These are phyloP conservation scores for Pseudognaphalium luteoalbum DNA, from an alignment of 129 eudicot species.

Conservation along the genomic window DNA sequence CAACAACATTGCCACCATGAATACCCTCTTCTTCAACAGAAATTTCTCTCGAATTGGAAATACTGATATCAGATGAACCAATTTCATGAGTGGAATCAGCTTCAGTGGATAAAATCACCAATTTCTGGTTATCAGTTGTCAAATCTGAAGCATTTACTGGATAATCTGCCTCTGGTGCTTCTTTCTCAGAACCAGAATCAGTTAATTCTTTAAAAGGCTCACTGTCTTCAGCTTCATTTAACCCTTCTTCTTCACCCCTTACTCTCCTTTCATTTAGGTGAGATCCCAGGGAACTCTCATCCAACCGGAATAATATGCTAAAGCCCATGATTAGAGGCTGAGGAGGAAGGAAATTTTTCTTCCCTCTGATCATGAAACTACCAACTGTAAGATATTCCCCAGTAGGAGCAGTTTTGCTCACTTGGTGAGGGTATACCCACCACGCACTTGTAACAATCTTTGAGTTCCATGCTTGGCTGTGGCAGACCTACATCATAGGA, in stretches of 20 bases:
- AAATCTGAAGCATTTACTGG: slow-evolving; percentile 28
- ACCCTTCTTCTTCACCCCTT: slow-evolving; percentile 89
- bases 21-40: slow-evolving; percentile 34
- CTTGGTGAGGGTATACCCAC: slow-evolving; percentile 99
- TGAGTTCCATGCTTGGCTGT: slow-evolving; percentile 98
- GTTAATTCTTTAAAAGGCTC: slow-evolving; percentile 56
- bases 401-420: slow-evolving; percentile 95
- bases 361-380: slow-evolving; percentile 97
- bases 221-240: slow-evolving; percentile 44
- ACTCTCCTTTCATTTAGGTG: slow-evolving; percentile 96
- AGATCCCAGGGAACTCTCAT: slow-evolving; percentile 89
- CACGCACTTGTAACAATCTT: slow-evolving; percentile 99
- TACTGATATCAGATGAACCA: slow-evolving; percentile 20
- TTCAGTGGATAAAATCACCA: slow-evolving; percentile 26
- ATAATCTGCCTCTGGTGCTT: slow-evolving; percentile 42
- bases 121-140: slow-evolving; percentile 25
- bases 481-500: slow-evolving; percentile 67
- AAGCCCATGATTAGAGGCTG: slow-evolving; percentile 96
- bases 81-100: slow-evolving; percentile 25
- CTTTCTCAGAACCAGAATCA: slow-evolving; percentile 76
- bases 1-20: background rate
- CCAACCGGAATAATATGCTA: slow-evolving; percentile 87
- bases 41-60: slow-evolving; percentile 25
- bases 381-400: slow-evolving; percentile 98
- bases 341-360: slow-evolving; percentile 94